Conservation (phyloP, 2,329 filamentous ascomycete genomes). For the Cercospora canescens region DNA sequence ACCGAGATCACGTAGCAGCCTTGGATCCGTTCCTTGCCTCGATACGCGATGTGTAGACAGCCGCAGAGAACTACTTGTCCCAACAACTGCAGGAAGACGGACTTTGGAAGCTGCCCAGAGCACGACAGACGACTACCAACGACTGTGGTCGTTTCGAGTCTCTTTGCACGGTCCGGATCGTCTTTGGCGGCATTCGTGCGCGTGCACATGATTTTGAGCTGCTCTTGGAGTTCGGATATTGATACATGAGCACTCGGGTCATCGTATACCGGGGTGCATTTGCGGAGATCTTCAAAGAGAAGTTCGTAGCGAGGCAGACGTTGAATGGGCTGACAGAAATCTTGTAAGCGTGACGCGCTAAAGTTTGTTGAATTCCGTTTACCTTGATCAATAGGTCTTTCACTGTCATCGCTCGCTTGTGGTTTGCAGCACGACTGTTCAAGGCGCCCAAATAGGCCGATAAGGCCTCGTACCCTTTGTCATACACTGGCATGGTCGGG, state of each 20-base stretch:
- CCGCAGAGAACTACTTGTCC: conserved; percentile 82
- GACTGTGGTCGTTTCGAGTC: conserved; percentile 79
- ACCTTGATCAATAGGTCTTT: conserved; percentile 91
- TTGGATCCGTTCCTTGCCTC: conserved; percentile 64
- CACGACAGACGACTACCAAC: conserved; percentile 81
- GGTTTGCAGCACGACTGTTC: conserved; percentile 62
- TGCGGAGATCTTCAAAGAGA: conserved; percentile 79
- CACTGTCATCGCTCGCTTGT: conserved; percentile 76
- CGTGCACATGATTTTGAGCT: conserved; percentile 71
- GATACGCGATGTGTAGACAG: conserved; percentile 79
- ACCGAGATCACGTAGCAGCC: conserved; percentile 84
- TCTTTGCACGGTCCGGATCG: conserved; percentile 66
- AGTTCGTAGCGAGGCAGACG: conserved; percentile 88
- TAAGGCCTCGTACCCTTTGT: conserved; percentile 81
- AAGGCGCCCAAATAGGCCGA: conserved; percentile 72
- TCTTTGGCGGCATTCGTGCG: conserved; percentile 85
- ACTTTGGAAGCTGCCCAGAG: conserved; percentile 62
- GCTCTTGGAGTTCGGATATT: conserved; percentile 70
- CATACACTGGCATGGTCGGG: conserved; percentile 78
- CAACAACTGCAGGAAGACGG: conserved; percentile 67
- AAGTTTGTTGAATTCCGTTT: conserved; percentile 15
- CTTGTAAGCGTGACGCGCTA: neutral
- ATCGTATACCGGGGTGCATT: conserved; percentile 79
- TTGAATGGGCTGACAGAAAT: conserved; percentile 72
- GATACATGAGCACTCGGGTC: conserved; percentile 81